Evolutionary conservation across 2,329 filamentous ascomycete genomes (phyloP).

Genomic region (Hymenoscyphus albidus): DNA sequence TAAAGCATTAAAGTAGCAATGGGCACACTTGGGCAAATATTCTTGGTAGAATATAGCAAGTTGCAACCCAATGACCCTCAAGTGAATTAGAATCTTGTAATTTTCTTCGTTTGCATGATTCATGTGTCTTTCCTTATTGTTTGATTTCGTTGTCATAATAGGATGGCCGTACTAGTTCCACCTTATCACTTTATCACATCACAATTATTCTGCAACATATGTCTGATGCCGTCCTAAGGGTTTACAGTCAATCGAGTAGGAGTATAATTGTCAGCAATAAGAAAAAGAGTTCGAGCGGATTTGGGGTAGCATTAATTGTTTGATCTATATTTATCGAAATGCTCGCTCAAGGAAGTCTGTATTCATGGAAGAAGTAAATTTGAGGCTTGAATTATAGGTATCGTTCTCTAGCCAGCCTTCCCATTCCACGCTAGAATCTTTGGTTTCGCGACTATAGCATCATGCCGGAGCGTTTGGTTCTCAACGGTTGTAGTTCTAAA

Average conservation of each 20-base stretch:
- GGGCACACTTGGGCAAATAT: neutral
- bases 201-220: neutral
- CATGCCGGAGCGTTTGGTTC: neutral
- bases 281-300: too few species aligned
- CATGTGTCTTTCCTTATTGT: neutral
- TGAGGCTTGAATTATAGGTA: neutral
- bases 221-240: neutral
- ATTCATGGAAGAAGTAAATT: neutral
- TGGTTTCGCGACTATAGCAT: neutral
- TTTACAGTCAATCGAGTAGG: neutral
- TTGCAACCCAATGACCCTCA: neutral
- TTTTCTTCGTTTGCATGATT: neutral
- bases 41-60: slow-evolving; percentile 1
- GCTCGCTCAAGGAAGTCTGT: too few species aligned
- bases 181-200: neutral
- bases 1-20: neutral
- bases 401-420: neutral
- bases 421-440: neutral
- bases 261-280: neutral
- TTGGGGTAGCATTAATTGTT: too few species aligned
- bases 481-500: neutral
- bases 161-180: neutral
- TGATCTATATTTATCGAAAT: too few species aligned
- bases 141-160: neutral
- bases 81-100: neutral